phyloP scores from a whole-genome alignment of 495 filamentous ascomycete species.

The Schizothecium vesticola region DNA sequence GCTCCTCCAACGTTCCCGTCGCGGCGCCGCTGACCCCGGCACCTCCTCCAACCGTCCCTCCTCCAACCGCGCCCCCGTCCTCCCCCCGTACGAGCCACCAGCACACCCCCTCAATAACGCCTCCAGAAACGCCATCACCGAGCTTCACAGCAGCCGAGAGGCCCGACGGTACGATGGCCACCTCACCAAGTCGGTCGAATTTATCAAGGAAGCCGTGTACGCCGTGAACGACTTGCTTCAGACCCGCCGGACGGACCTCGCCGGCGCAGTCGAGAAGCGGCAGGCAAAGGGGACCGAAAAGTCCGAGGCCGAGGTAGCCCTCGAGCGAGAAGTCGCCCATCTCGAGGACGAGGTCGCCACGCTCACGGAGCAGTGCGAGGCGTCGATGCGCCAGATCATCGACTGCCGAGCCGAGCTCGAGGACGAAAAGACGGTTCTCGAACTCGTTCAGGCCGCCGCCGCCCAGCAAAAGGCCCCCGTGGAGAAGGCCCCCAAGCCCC shows the following conservation, averaged over 20 bases:
- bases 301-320: slow-evolving; percentile 33
- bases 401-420: slow-evolving; percentile 45
- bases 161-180: slow-evolving; percentile 36
- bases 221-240: slow-evolving; percentile 49
- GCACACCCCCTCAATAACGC: slow-evolving; percentile 41
- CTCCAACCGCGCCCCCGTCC: slow-evolving; percentile 13
- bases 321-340: slow-evolving; percentile 31
- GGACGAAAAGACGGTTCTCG: slow-evolving; percentile 37
- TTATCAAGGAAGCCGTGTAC: slow-evolving; percentile 36
- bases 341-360: slow-evolving; percentile 35
- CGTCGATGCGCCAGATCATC: slow-evolving; percentile 38
- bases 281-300: slow-evolving; percentile 34
- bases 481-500: slow-evolving; percentile 12
- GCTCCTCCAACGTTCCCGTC: background rate
- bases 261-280: slow-evolving; percentile 28
- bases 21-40: background rate
- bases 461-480: slow-evolving; percentile 10
- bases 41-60: background rate
- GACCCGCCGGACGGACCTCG: slow-evolving; percentile 45
- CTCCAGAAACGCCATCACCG: slow-evolving; percentile 27
- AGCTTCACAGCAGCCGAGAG: slow-evolving; percentile 27
- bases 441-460: slow-evolving; percentile 30
- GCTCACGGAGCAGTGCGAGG: slow-evolving; percentile 38
- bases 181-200: slow-evolving; percentile 29
- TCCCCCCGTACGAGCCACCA: slow-evolving; percentile 58